phyloP scores from a whole-genome alignment of 768 basidiomycete species.

The Leccinum uliginosum region DNA sequence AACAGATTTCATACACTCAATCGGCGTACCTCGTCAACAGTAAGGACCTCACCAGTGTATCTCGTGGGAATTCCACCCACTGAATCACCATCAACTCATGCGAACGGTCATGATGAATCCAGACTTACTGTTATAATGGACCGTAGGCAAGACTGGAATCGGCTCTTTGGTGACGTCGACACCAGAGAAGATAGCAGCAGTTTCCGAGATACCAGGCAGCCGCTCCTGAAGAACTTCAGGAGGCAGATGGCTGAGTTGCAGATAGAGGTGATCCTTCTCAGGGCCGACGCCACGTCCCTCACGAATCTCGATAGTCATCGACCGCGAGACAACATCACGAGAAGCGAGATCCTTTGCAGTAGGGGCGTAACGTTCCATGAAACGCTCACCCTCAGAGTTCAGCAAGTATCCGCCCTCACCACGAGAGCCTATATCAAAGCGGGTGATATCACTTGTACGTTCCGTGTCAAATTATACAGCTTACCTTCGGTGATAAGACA shows the following conservation, averaged over 20 bases:
- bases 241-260: slow-evolving; percentile 96
- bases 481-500: slow-evolving; percentile 97
- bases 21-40: slow-evolving; percentile 56
- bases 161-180: slow-evolving; percentile 99
- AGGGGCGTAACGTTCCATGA: slow-evolving; percentile 99
- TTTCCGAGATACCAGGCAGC: slow-evolving; percentile 98
- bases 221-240: slow-evolving; percentile 94
- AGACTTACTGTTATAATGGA: slow-evolving; percentile 94
- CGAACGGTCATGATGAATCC: background rate
- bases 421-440: slow-evolving; percentile 68
- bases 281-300: slow-evolving; percentile 99
- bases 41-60: slow-evolving; percentile 97
- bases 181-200: slow-evolving; percentile 96
- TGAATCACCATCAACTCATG: slow-evolving; percentile 28
- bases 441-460: background rate
- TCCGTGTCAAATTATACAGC: slow-evolving; percentile 8
- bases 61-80: slow-evolving; percentile 99
- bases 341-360: slow-evolving; percentile 99
- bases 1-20: background rate
- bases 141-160: slow-evolving; percentile 96
- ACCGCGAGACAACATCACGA: slow-evolving; percentile 98
- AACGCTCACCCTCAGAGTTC: slow-evolving; percentile 98
- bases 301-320: slow-evolving; percentile 98
- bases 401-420: slow-evolving; percentile 98
- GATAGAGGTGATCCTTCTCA: slow-evolving; percentile 94